A percentile compares a stretch with the other conserved stretches of the same genome.
These are phyloP conservation scores for Starmerella bombi DNA, from an alignment of 805 yeast genomes.

Conservation along the genomic window DNA sequence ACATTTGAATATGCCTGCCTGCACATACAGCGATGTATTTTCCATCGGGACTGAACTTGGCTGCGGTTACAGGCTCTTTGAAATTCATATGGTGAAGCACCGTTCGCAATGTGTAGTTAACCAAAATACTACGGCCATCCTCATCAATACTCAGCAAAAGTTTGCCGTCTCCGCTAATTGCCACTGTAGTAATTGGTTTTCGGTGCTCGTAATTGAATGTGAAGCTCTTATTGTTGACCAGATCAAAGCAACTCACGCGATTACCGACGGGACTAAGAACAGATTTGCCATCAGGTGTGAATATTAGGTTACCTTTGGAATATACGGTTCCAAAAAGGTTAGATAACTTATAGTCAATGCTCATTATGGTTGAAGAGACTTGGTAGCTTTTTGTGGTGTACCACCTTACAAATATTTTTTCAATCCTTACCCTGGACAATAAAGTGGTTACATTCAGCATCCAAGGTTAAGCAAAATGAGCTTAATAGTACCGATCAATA, in stretches of 20 bases:
- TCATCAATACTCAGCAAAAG: conserved; percentile 70
- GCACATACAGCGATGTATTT: conserved; percentile 72
- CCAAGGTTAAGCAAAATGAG: not conserved
- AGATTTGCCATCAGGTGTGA: conserved; percentile 73
- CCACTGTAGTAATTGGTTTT: conserved; percentile 63
- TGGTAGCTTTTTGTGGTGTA: not conserved
- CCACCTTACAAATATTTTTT: conserved; percentile 6
- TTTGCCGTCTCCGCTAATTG: conserved; percentile 71
- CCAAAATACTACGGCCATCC: conserved; percentile 87
- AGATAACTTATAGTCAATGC: conserved; percentile 41
- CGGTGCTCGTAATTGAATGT: conserved; percentile 91
- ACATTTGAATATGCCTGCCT: conserved; percentile 72
- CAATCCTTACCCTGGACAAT: not conserved
- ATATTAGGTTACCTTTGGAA: conserved; percentile 77
- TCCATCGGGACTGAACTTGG: conserved; percentile 84
- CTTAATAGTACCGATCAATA: too few relatives aligned
- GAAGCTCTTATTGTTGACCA: conserved; percentile 68
- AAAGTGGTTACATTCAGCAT: conserved; percentile 2
- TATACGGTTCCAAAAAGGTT: conserved; percentile 91
- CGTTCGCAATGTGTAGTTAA: conserved; percentile 66
- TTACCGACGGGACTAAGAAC: conserved; percentile 90
- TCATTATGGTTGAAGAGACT: conserved; percentile 18
- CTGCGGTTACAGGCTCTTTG: conserved; percentile 58
- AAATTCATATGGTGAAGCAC: conserved; percentile 92
- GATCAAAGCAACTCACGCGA: conserved; percentile 76